These are phyloP conservation scores for Cryomyces minteri DNA, from an alignment of 495 filamentous ascomycete genomes.

Conservation along the genomic window DNA sequence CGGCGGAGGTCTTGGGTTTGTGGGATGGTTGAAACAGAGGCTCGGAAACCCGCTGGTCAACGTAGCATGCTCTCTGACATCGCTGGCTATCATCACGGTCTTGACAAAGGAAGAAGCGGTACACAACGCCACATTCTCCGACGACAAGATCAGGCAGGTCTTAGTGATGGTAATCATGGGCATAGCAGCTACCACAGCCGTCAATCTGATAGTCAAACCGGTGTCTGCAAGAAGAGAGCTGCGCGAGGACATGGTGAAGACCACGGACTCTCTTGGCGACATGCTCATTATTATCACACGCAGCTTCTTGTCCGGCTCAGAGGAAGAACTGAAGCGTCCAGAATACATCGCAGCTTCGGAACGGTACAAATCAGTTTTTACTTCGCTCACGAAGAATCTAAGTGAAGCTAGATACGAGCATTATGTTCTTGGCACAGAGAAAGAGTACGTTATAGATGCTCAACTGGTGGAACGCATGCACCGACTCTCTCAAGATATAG, in stretches of 20 bases:
- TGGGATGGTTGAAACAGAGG: constrained; percentile 85
- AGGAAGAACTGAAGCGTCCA: constrained; percentile 48
- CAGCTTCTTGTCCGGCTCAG: constrained; percentile 70
- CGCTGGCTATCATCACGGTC: constrained; percentile 81
- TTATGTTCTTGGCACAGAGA: constrained; percentile 66
- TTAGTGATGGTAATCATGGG: constrained; percentile 86
- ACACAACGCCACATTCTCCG: constrained; percentile 58
- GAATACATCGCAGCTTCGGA: constrained; percentile 47
- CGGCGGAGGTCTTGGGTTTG: constrained; percentile 72
- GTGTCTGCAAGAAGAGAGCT: constrained; percentile 62
- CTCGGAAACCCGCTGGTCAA: constrained; percentile 76
- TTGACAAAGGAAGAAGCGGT: constrained; percentile 85
- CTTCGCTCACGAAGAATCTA: constrained; percentile 58
- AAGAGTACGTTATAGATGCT: constrained; percentile 60
- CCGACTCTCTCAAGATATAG: constrained; percentile 73
- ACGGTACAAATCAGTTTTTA: constrained; percentile 49
- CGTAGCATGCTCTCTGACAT: constrained; percentile 75
- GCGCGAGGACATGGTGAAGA: constrained; percentile 53
- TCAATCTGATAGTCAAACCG: constrained; percentile 65
- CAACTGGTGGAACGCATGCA: constrained; percentile 73
- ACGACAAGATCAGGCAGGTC: constrained; percentile 71
- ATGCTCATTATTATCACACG: constrained; percentile 70
- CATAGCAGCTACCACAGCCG: constrained; percentile 49
- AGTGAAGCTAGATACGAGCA: constrained; percentile 84
- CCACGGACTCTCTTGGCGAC: constrained; percentile 57